Conservation (phyloP, 164 flowering plant species). For the Liquidambar formosana region DNA sequence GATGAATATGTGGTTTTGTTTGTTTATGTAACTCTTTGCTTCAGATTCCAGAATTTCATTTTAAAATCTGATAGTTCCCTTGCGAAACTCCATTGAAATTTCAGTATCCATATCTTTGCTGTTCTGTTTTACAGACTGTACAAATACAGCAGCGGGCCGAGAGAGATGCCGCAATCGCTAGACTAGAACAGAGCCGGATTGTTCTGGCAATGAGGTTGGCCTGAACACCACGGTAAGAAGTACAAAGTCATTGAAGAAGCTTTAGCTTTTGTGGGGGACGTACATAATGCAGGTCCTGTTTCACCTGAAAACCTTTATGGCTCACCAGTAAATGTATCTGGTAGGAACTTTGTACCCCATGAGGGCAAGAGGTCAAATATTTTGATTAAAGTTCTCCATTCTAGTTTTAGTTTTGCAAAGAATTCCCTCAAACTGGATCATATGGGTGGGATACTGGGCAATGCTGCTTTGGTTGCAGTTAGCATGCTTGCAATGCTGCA, state of each 20-base stretch:
- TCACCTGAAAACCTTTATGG: constrained; percentile 56
- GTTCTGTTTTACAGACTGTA: constrained; percentile 53
- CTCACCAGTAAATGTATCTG: constrained; percentile 35
- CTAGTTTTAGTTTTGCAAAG: constrained; percentile 54
- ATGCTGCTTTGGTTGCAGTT: constrained; percentile 73
- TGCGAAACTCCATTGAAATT: neutral
- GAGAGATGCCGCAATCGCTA: constrained; percentile 90
- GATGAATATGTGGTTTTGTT: too few species aligned
- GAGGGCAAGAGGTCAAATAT: constrained; percentile 44
- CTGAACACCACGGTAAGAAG: constrained; percentile 84
- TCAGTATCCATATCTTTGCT: constrained; percentile 1
- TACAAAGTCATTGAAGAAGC: constrained; percentile 93
- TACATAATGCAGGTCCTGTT: constrained; percentile 45
- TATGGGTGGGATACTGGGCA: constrained; percentile 71
- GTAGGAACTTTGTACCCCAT: constrained; percentile 21
- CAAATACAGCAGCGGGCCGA: constrained; percentile 84
- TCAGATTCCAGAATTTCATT: too few species aligned
- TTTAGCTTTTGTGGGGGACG: constrained; percentile 77
- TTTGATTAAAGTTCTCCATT: constrained; percentile 47
- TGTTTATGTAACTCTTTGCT: too few species aligned
- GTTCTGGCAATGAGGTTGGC: constrained; percentile 85
- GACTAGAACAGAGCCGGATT: constrained; percentile 84
- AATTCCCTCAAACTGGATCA: constrained; percentile 56
- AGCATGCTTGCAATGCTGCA: constrained; percentile 73
- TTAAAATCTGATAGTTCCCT: too few species aligned